phyloP scores from a whole-genome alignment of 2,329 filamentous ascomycete species.

The Coleophoma crateriformis region DNA sequence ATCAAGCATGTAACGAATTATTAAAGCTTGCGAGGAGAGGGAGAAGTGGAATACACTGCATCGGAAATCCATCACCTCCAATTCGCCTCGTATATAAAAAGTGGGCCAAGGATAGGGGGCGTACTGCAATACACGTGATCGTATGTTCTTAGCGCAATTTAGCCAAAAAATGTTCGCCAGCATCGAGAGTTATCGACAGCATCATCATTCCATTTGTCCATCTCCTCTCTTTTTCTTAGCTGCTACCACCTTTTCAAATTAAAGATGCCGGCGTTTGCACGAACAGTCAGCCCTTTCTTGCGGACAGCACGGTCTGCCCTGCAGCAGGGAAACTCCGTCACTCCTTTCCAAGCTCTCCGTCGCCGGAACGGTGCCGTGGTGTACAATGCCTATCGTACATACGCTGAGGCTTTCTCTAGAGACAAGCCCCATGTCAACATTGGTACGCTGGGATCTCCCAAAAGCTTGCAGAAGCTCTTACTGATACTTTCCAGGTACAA shows the following conservation, averaged over 20 bases:
- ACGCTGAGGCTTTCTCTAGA: constrained; percentile 69
- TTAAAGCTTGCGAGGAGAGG: too few species aligned
- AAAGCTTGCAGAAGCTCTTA: constrained; percentile 2
- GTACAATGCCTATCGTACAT: constrained; percentile 60
- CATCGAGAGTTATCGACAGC: background rate
- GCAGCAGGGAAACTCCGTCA: constrained; percentile 60
- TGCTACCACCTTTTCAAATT: constrained; percentile 9
- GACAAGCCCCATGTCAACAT: constrained; percentile 98
- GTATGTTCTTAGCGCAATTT: background rate
- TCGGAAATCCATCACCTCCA: too few species aligned
- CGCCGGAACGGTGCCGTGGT: constrained; percentile 57
- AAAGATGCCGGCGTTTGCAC: constrained; percentile 77
- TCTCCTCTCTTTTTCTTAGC: constrained; percentile 9
- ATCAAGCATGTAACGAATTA: too few species aligned
- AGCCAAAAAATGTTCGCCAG: background rate
- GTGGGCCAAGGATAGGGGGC: background rate
- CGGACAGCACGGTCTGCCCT: constrained; percentile 75
- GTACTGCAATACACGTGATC: background rate
- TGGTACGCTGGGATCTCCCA: constrained; percentile 46
- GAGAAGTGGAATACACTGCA: too few species aligned
- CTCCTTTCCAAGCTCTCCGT: constrained; percentile 69
- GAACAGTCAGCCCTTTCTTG: constrained; percentile 72
- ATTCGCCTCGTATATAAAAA: too few species aligned
- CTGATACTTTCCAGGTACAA: constrained; percentile 60
- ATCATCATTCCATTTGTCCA: constrained; percentile 1